These are phyloP conservation scores for Exsudoporus frostii DNA, from an alignment of 768 basidiomycete genomes.

Conservation along the genomic window DNA sequence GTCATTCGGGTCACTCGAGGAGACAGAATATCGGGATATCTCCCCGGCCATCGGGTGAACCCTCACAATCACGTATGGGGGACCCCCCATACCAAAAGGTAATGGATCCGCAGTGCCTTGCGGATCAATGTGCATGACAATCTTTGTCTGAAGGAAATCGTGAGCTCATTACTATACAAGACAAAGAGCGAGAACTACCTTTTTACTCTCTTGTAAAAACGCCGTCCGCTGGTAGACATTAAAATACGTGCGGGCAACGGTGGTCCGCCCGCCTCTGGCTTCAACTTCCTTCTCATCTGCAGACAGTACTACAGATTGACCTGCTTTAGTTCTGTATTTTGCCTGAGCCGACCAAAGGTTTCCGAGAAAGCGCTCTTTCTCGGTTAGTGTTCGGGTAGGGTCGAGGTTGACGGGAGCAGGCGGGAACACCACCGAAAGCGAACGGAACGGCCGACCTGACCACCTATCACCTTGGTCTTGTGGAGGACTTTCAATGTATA, in stretches of 20 bases:
- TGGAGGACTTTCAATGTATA: constrained; percentile 82
- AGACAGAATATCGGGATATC: constrained; percentile 74
- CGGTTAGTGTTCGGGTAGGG: constrained; percentile 55
- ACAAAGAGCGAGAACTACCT: constrained; percentile 46
- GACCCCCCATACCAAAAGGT: constrained; percentile 63
- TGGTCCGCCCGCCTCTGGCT: constrained; percentile 54
- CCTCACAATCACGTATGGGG: constrained; percentile 78
- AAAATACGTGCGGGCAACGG: constrained; percentile 78
- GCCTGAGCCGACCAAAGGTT: constrained; percentile 91
- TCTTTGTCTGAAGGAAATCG: constrained; percentile 60
- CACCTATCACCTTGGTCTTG: constrained; percentile 81
- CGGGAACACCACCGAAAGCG: constrained; percentile 73
- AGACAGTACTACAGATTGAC: constrained; percentile 69
- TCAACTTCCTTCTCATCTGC: constrained; percentile 78
- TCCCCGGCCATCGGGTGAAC: constrained; percentile 83
- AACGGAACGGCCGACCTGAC: constrained; percentile 83
- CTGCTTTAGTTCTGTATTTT: constrained; percentile 65
- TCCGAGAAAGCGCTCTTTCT: constrained; percentile 82
- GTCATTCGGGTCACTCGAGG: constrained; percentile 69
- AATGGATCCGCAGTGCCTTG: constrained; percentile 72
- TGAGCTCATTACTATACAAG: constrained; percentile 8
- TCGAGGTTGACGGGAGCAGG: constrained; percentile 65
- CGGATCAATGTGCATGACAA: constrained; percentile 84
- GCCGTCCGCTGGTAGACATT: constrained; percentile 84
- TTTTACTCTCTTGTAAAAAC: constrained; percentile 74